Conservation (phyloP, 345 rosid genomes). For the Brassica rapa region DNA sequence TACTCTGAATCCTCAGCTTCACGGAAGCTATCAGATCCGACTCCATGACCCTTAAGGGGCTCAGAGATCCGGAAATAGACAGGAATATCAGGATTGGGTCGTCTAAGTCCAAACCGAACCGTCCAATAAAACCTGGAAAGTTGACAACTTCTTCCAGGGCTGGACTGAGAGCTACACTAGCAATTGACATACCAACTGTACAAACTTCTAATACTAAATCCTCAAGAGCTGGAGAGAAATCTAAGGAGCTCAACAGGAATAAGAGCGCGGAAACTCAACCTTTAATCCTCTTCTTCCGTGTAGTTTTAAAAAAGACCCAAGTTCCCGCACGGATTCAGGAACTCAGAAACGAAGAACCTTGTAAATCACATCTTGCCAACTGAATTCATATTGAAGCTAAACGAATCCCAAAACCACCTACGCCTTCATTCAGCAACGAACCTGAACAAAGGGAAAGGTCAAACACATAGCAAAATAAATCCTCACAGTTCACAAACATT, state of each 20-base stretch:
- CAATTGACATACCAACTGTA: constrained; percentile 53
- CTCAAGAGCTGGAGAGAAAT: constrained; percentile 16
- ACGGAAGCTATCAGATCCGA: constrained; percentile 74
- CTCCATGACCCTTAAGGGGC: constrained; percentile 63
- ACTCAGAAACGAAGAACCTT: constrained; percentile 25
- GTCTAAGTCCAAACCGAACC: constrained; percentile 38
- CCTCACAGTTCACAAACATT: no score
- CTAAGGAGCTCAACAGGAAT: constrained; percentile 13
- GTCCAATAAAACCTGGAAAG: constrained; percentile 42
- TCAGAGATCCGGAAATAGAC: constrained; percentile 58
- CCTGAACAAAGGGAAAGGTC: constrained; percentile 18
- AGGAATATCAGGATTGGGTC: constrained; percentile 62
- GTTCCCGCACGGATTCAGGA: constrained; percentile 48
- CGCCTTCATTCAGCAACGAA: constrained; percentile 20
- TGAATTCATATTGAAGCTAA: constrained; percentile 6
- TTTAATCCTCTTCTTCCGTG: constrained; percentile 30
- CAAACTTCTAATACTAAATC: constrained; percentile 23
- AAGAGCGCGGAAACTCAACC: constrained; percentile 19
- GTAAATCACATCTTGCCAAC: constrained; percentile 40
- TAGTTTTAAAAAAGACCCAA: constrained; percentile 16
- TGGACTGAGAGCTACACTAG: constrained; percentile 62
- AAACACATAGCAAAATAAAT: no score
- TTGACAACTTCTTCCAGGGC: constrained; percentile 50
- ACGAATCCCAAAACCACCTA: constrained; percentile 14
- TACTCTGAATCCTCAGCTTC: constrained; percentile 74